phyloP scores from a whole-genome alignment of 306 rosid genomes.

The Vigna hirtella region DNA sequence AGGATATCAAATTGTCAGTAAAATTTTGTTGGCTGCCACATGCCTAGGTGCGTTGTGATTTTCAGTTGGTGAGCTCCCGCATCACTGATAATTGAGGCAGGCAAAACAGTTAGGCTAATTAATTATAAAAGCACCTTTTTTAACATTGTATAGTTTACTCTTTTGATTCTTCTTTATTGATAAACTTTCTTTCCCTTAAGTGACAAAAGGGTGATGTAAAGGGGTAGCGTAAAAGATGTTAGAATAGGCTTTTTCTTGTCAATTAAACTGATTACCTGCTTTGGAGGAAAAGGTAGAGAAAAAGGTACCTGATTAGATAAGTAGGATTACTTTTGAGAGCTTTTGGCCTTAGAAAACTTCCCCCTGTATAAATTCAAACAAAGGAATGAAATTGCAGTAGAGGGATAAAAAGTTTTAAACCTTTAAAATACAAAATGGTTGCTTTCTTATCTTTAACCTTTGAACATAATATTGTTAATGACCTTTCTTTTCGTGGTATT shows the following conservation, averaged over 20 bases:
- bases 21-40: too few relatives aligned
- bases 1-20: too few relatives aligned
- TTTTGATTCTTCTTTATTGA: neutral
- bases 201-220: neutral
- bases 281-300: neutral
- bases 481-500: neutral
- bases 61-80: too few relatives aligned
- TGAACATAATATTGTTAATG: neutral
- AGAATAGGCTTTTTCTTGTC: too few relatives aligned
- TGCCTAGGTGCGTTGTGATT: too few relatives aligned
- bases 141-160: neutral
- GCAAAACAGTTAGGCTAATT: neutral
- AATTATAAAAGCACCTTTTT: neutral
- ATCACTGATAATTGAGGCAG: too few relatives aligned
- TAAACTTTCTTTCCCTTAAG: neutral
- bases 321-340: neutral
- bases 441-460: too few relatives aligned
- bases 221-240: neutral
- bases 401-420: too few relatives aligned
- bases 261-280: neutral
- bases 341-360: neutral
- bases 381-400: neutral
- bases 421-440: too few relatives aligned
- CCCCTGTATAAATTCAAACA: neutral
- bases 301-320: neutral